Evolutionary conservation across 495 filamentous ascomycete species (phyloP), one percentile per base, ranked within the genome.

Genomic region (Xylaria bambusicola): DNA sequence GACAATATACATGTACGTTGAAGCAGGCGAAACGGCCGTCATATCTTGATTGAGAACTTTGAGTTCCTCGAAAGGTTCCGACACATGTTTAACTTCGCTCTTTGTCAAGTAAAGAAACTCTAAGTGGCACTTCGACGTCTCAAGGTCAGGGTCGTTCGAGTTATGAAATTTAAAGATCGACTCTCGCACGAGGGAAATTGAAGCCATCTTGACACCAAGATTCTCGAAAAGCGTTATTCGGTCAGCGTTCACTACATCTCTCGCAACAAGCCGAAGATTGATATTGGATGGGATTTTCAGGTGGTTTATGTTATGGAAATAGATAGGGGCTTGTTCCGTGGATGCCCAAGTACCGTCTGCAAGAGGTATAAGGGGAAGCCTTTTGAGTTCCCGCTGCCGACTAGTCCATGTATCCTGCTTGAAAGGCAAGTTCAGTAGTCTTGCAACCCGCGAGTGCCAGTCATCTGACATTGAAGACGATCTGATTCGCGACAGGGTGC

Each of bases 211-310:
- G 24, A 63, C 65, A 18, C 73, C 71, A 15, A 73, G 35, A 17
- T 58, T 15, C 13, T 35, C 40, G 46, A 75, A 73, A 0, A 75
- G 52, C 17, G 2, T 31, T 49, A 50, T 60, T n/a, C 73, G 62
- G 10, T 66, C 45, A 0, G 40, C 7, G 27, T 72, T 66, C 8
- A 51, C 49, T 23, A 65, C 58, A 8, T 57, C 52, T 21, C 15
- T 12, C 4, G 63, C 50, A 10, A 68, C 26, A 12, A 73, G 50
- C 26, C 58, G 46, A 15, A 69, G n/a, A 17, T 35, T 33, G 23
- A 60, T 18, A 17, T 55, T 63, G 6, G 58, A 50, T 12, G 71
- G 71, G 44, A 73, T 66, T 5, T 49, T 18, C 6, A 66, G 52
- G 0, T 54, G 48, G 1, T 49, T 35, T 2, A 52, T 45, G 4